Percentiles rank a stretch among this genome's conserved stretches.
These are phyloP conservation scores for Candida railenensis DNA, from an alignment of 805 yeast genomes.

Conservation along the genomic window DNA sequence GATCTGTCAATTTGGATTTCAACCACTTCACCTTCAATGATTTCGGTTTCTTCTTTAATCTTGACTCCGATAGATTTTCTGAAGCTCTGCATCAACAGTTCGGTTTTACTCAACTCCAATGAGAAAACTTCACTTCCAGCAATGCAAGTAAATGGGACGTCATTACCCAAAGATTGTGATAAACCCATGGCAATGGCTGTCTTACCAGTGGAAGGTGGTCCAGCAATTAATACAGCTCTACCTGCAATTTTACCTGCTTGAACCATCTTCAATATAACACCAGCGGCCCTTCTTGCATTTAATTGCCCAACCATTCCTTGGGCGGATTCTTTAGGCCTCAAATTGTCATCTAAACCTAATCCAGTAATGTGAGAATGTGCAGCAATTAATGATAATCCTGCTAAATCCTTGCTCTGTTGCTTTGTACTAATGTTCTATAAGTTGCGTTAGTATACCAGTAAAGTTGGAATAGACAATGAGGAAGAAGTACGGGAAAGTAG, in stretches of 20 bases:
- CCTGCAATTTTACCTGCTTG: conserved; percentile 96
- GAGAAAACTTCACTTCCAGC: conserved; percentile 94
- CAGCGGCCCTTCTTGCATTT: conserved; percentile 95
- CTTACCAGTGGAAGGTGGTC: conserved; percentile 98
- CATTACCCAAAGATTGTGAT: conserved; percentile 67
- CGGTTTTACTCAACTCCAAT: conserved; percentile 90
- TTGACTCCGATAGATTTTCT: conserved; percentile 93
- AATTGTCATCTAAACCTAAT: conserved; percentile 88
- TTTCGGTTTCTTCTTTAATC: conserved; percentile 95
- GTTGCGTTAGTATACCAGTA: conserved; percentile 7
- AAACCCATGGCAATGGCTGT: conserved; percentile 97
- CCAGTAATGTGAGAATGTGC: conserved; percentile 99
- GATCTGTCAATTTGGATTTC: conserved; percentile 94
- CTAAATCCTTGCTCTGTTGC: conserved; percentile 31
- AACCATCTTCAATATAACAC: conserved; percentile 88
- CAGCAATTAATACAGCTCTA: conserved; percentile 91
- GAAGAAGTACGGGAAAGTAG: no score
- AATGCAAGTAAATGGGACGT: conserved; percentile 92
- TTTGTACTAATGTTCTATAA: conserved; percentile 27
- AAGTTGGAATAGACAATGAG: not conserved
- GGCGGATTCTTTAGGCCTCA: conserved; percentile 71
- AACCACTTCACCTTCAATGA: conserved; percentile 98
- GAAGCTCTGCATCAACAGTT: conserved; percentile 93
- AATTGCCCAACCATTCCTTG: conserved; percentile 99
- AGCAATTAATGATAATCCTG: conserved; percentile 72